Evolutionary conservation across 1,284 basidiomycete species (phyloP), one percentile per base, ranked within the genome.

Genomic region (Melampsora abietis-canadensis): DNA sequence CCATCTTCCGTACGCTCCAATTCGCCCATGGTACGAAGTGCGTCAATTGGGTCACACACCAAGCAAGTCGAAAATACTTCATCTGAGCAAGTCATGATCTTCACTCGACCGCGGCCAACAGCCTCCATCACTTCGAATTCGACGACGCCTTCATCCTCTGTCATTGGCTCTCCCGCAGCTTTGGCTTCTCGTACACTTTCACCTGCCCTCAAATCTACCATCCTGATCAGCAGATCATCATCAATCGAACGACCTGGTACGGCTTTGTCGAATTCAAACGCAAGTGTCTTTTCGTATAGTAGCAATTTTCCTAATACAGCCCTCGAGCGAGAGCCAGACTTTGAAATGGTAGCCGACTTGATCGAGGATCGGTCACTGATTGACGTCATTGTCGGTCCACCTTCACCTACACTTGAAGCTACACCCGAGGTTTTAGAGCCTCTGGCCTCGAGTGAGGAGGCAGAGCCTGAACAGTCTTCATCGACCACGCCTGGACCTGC

Each of bases 301-400:
- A 37, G 27, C 27, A 30, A 27, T 34, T 6, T 17, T 6, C 24
- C 48, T 2, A 47, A 44, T 37, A 17, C 40, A 19, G 8, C 10
- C 21, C 24, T 40, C 17, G 68, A 63, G 51, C 51, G 63, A 37
- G 70, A 73, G 46, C n/a, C 46, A 4, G 63, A 73, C 15, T 73
- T 75, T 34, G 72, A 75, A 24, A 40, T 75, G 17, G 64, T 67
- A 27, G 51, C 72, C 21, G 65, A 75, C 57, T 57, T 75, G 15
- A 67, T 75, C 46, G 72, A 75, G 44, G 62, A 75, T 54, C 40
- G 51, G 2, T 75, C 65, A 21, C 44, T 75, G 44, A 14, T 75
- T 34, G 72, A 75, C 46, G 72, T 62, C n/a, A 66, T 75, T 61
- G 62, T 75, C 17, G 59, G 34, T 12, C 62, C 62, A 27, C 62